Base-by-base conservation (phyloP, 768 basidiomycete genomes). In the Leccinum variicolor region DNA sequence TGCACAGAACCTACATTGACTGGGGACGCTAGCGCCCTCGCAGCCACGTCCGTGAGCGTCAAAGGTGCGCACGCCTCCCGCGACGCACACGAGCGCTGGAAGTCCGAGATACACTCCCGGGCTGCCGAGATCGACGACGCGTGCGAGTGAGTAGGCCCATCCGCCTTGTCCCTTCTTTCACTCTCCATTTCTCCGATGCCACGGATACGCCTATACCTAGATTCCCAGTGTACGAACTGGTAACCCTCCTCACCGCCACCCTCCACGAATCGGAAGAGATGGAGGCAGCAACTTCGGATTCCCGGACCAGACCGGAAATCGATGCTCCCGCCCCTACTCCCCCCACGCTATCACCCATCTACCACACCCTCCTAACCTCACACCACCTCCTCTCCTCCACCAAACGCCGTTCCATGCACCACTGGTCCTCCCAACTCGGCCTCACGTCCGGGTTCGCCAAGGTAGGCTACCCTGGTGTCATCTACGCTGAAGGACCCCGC, bases 381-480 rank as follows among this genome's bases (percentile, higher is more conserved):
- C 89, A 92, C 71, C 87, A 88, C 68, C 80, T 88, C 54, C 72
- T 84, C 41, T 85, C 90, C 52, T 76, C 84, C 23, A 76, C 79
- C 64, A 87, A 89, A 72, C 77, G 87, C 54, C 78, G 82, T 34
- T 76, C 80, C 58, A 73, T 85, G 29, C 78, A 81, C 58, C 72
- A 76, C 34, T 85, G 86, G 81, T 78, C 84, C 1, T 75, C 78
- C 14, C 75, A 80, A 7, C 78, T 89, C 41, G 71, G 71, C 4
- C 62, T 90, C 13, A 61, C 41, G 2, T 43, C 73, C 1, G 89
- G 90, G 0, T 91, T 90, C 66, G 84, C 87, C 1, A 91, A 90
- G 70, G 78, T 86, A 9, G 88, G 89, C 0, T 81, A 90, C 68
- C 89, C 89, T 13, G 89, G 88, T 4, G 76, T 89, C 47, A 87